These are phyloP conservation scores for Paraglomus occultum DNA, from an alignment of 192 early-diverging fungal genomes.

Conservation along the genomic window DNA sequence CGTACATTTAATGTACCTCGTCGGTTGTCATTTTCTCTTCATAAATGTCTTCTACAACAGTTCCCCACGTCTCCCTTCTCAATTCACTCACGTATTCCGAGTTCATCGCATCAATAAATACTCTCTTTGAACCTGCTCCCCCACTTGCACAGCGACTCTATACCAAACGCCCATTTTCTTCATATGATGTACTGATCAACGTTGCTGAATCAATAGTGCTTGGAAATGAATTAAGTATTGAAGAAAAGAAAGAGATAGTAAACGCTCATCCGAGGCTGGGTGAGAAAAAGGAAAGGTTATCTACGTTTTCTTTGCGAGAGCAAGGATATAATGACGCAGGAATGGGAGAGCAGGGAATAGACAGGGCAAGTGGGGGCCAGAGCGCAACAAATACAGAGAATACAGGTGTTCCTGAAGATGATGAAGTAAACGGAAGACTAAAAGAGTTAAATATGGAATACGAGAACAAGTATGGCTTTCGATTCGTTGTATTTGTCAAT, in stretches of 20 bases:
- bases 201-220: slow-evolving; percentile 45
- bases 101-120: slow-evolving; percentile 61
- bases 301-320: slow-evolving; percentile 68
- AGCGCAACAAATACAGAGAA: slow-evolving; percentile 14
- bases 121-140: slow-evolving; percentile 83
- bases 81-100: slow-evolving; percentile 29
- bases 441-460: slow-evolving; percentile 64
- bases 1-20: too few species aligned
- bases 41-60: not conserved
- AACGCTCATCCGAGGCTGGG: slow-evolving; percentile 92
- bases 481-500: slow-evolving; percentile 82
- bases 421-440: slow-evolving; percentile 53
- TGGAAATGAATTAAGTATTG: slow-evolving; percentile 50
- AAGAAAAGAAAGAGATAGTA: slow-evolving; percentile 75
- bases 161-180: slow-evolving; percentile 64
- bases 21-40: too few species aligned
- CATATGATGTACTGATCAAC: slow-evolving; percentile 70
- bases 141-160: slow-evolving; percentile 73
- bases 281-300: slow-evolving; percentile 64
- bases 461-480: slow-evolving; percentile 75
- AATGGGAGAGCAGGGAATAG: not conserved
- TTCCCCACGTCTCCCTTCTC: slow-evolving; percentile 3
- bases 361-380: not conserved
- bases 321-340: slow-evolving; percentile 58
- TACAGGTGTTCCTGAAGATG: slow-evolving; percentile 44